Conservation (phyloP, 805 yeast species). For the Starmerella bombi region DNA sequence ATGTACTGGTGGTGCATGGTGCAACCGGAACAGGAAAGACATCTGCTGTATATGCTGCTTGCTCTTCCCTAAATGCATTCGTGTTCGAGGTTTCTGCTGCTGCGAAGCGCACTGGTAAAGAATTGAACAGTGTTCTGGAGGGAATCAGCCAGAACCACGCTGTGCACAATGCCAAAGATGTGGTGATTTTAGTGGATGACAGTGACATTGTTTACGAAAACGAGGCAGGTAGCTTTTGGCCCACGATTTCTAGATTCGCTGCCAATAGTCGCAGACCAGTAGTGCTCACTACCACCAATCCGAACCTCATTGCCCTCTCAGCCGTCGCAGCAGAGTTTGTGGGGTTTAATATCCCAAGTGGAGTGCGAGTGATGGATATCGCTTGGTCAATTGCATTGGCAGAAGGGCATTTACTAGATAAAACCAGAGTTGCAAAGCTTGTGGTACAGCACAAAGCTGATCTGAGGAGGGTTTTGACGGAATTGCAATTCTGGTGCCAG, state of each 20-base stretch:
- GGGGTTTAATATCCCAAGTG: slow-evolving; percentile 1
- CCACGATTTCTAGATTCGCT: slow-evolving; percentile 47
- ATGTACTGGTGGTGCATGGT: slow-evolving; percentile 44
- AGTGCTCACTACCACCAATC: slow-evolving; percentile 48
- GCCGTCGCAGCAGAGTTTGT: slow-evolving; percentile 1
- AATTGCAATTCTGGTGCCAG: slow-evolving; percentile 29
- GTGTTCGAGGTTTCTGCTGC: slow-evolving; percentile 73
- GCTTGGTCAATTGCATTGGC: slow-evolving; percentile 26
- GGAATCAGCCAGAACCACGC: slow-evolving; percentile 78
- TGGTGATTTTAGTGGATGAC: slow-evolving; percentile 71
- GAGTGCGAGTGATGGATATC: slow-evolving; percentile 19
- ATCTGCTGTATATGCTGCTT: slow-evolving; percentile 53
- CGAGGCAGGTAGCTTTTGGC: slow-evolving; percentile 68
- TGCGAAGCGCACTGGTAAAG: slow-evolving; percentile 59
- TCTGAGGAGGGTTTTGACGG: slow-evolving; percentile 22
- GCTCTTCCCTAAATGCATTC: slow-evolving; percentile 49
- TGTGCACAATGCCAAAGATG: slow-evolving; percentile 47
- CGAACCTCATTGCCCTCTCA: slow-evolving; percentile 17
- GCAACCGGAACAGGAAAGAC: slow-evolving; percentile 69
- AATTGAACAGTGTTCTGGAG: slow-evolving; percentile 46
- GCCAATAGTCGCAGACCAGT: slow-evolving; percentile 55
- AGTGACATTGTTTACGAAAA: slow-evolving; percentile 66
- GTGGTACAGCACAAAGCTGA: slow-evolving; percentile 21
- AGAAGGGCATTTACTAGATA: slow-evolving; percentile 28
- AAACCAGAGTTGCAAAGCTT: slow-evolving; percentile 15